phyloP scores from a whole-genome alignment of 352 stramenopile genomes.

The Elongisporangium anandrum region DNA sequence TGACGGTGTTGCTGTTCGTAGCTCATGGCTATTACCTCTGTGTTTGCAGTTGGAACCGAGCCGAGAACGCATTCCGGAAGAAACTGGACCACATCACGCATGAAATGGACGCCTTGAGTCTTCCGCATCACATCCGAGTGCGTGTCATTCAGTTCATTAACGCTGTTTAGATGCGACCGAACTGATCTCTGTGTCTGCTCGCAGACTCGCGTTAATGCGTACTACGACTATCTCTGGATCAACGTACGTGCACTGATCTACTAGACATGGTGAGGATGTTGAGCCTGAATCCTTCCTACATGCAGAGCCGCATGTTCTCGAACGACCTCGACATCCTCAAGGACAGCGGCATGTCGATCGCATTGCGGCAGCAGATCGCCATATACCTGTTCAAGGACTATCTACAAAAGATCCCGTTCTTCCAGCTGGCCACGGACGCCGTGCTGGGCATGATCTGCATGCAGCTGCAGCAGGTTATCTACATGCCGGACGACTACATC shows the following conservation, averaged over 20 bases:
- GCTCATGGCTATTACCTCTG: conserved; percentile 2
- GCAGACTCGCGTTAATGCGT: conserved; percentile 45
- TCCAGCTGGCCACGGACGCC: conserved; percentile 54
- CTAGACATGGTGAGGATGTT: background rate
- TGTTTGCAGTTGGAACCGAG: conserved; percentile 43
- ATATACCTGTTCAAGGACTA: conserved; percentile 74
- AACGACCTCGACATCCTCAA: conserved; percentile 56
- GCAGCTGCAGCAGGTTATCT: conserved; percentile 60
- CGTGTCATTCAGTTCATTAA: background rate
- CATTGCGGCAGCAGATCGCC: conserved; percentile 48
- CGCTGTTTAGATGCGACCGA: background rate
- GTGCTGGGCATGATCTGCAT: conserved; percentile 71
- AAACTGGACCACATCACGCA: conserved; percentile 68
- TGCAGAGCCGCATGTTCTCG: conserved; percentile 49
- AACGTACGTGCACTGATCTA: conserved; percentile 30
- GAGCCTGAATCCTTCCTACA: background rate
- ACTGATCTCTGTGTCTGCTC: background rate
- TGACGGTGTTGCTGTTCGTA: background rate
- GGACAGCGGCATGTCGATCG: conserved; percentile 57
- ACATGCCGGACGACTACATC: conserved; percentile 61
- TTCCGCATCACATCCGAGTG: conserved; percentile 49
- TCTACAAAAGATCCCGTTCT: conserved; percentile 65
- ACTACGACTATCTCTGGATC: conserved; percentile 72
- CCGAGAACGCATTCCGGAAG: conserved; percentile 60
- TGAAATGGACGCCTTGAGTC: conserved; percentile 57